Base-by-base conservation (phyloP, 2,329 filamentous ascomycete genomes). In the Teratosphaeria pseudoeucalypti region DNA sequence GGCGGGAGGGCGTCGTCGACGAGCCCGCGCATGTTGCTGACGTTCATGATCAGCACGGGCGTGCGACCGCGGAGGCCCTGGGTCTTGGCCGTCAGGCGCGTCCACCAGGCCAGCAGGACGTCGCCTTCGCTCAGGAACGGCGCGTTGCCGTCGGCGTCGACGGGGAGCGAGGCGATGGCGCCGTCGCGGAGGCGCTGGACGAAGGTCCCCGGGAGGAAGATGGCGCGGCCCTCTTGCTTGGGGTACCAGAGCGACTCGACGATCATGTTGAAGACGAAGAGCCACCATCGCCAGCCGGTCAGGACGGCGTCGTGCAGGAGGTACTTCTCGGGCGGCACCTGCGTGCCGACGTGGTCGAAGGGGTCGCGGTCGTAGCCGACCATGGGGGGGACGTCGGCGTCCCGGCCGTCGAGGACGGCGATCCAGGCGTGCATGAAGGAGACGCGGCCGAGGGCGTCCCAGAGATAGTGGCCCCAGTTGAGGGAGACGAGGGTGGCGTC, bases 401-500 rank as follows among this genome's bases (percentile, higher is more conserved):
- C 68, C 29, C 65, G 60, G 5, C 67, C 66, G 4, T 67, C 60
- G 3, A 71, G 62, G 5, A 70, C 61, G 16, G 63, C 61, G 10
- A 52, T 60, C 68, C 68, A 71, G 2, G 66, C 65, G 34, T 61
- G 57, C 14, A 70, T 52, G 23, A 71, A 53, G 6, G 55, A 53
- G 11, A 61, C 43, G 14, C 54, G 54, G 12, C 66, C 65, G 55
- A 69, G 61, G 0, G 62, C 67, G 56, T 71, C 68, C 1, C 68
- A 56, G 4, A 68, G 49, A 3, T 62, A 62, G 34, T 71, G 68
- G 7, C 63, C 61, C 64, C 64, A 71, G 27, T 61, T 65, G 3
- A 70, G n/a, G 3, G 63, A 65, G 11, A 70, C 57, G 6, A 70
- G 23, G 2, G 68, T 69, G 3, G 64, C 64, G 52, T 71, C 67